Percentiles rank a stretch among this genome's conserved stretches.
These are phyloP conservation scores for Magnolia changhungtana DNA, from an alignment of 164 flowering plant species.

Conservation along the genomic window DNA sequence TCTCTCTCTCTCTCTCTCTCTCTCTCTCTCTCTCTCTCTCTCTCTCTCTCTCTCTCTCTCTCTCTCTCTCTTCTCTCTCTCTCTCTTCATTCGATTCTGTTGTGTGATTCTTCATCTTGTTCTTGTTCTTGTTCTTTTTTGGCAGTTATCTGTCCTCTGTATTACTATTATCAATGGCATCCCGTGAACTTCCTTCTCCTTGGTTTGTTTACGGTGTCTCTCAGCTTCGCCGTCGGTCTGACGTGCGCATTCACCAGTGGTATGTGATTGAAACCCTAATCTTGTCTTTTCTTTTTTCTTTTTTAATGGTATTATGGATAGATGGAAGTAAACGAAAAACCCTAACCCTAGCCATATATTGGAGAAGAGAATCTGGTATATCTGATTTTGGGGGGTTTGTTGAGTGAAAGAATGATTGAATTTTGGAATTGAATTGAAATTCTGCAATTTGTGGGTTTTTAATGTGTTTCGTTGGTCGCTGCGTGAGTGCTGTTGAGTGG, in stretches of 20 bases:
- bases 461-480: no score
- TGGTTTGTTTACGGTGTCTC: constrained; percentile 43
- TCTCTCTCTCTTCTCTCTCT: no score
- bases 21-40: no score
- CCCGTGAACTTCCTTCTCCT: constrained; percentile 66
- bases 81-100: background rate
- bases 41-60: no score
- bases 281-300: background rate
- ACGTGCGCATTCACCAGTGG: constrained; percentile 63
- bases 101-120: background rate
- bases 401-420: no score
- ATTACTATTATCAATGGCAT: constrained; percentile 41
- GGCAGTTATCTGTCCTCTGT: constrained; percentile 57
- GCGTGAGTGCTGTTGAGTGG: no score
- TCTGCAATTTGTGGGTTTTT: no score
- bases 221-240: constrained; percentile 58
- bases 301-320: background rate
- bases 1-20: background rate
- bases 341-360: background rate
- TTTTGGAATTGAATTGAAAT: no score
- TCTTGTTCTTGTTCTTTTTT: background rate
- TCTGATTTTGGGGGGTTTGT: no score
- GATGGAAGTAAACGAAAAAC: background rate
- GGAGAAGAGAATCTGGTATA: background rate
- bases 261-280: constrained; percentile 12